Conservation (phyloP, 768 basidiomycete species). For the Inosperma sp. region DNA sequence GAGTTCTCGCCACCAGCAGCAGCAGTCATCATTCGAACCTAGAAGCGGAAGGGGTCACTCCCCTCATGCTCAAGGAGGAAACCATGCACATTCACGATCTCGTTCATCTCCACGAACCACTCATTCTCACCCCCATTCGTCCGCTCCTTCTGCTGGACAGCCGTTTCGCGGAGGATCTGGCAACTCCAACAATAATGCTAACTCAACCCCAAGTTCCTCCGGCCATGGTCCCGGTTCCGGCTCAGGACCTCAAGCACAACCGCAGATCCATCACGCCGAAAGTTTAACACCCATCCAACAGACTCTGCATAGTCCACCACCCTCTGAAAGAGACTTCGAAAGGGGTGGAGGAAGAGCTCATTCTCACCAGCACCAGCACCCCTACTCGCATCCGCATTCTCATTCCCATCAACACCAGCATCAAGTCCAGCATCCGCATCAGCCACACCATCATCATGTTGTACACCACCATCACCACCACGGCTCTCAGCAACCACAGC, state of each 20-base stretch:
- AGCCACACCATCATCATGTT: conserved; percentile 11
- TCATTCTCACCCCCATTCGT: conserved; percentile 24
- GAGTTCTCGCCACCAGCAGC: no score
- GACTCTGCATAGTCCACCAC: conserved; percentile 47
- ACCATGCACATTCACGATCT: no score
- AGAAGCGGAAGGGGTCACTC: no score
- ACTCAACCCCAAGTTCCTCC: no score
- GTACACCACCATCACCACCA: conserved; percentile 12
- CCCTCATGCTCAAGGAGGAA: no score
- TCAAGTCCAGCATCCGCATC: conserved; percentile 11
- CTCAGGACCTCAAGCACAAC: neutral
- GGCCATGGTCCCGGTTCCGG: conserved; percentile 4
- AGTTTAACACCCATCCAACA: conserved; percentile 40
- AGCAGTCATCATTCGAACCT: no score
- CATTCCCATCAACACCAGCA: conserved; percentile 6
- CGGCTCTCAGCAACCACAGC: conserved; percentile 4
- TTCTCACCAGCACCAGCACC: conserved; percentile 11
- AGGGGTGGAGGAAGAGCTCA: conserved; percentile 31
- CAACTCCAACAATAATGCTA: conserved; percentile 1
- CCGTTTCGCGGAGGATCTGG: conserved; percentile 17
- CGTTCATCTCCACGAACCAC: conserved; percentile 18
- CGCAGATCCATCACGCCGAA: conserved; percentile 37
- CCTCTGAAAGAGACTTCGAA: conserved; percentile 46
- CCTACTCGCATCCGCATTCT: conserved; percentile 4
- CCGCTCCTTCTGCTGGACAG: conserved; percentile 1